A percentile compares a stretch with the other conserved stretches of the same genome.
Conservation (phyloP, 2,329 filamentous ascomycete genomes). For the Akanthomyces muscarius region DNA sequence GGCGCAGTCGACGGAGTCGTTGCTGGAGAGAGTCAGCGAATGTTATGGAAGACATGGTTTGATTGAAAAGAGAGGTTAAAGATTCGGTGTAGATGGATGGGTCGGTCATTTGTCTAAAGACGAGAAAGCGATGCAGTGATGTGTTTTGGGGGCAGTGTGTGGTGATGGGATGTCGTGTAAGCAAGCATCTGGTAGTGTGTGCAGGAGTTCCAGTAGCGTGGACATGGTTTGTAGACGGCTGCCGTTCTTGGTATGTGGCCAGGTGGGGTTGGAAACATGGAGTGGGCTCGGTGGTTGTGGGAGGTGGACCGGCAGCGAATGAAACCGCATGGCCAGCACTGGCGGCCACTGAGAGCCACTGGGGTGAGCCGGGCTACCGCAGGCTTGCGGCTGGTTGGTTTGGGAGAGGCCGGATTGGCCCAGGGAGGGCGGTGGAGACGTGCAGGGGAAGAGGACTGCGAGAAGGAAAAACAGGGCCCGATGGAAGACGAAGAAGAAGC, state of each 20-base stretch:
- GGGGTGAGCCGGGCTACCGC: neutral
- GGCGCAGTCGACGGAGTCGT: slow-evolving; percentile 94
- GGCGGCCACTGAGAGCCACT: neutral
- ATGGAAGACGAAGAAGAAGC: neutral
- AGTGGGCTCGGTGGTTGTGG: slow-evolving; percentile 6
- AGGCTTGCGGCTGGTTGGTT: slow-evolving; percentile 14
- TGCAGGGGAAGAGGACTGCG: neutral
- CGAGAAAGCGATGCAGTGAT: neutral
- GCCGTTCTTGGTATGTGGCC: slow-evolving; percentile 16
- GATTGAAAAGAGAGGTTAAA: neutral
- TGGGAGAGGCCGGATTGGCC: slow-evolving; percentile 10
- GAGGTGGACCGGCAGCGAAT: neutral
- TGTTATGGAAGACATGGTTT: neutral
- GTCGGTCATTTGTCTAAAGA: too few species aligned
- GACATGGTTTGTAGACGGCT: slow-evolving; percentile 2
- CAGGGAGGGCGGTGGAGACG: slow-evolving; percentile 12
- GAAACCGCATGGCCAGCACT: neutral
- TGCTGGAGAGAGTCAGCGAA: slow-evolving; percentile 47
- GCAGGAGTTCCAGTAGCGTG: slow-evolving; percentile 1
- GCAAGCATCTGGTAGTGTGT: slow-evolving; percentile 15
- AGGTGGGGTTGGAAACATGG: slow-evolving; percentile 4
- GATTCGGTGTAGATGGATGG: neutral
- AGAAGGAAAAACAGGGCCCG: slow-evolving; percentile 11
- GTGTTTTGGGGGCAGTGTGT: neutral
- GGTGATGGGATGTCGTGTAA: slow-evolving; percentile 15